Evolutionary conservation across 768 basidiomycete species (phyloP), one percentile per base, ranked within the genome.

Genomic region (Lentinula edodes): DNA sequence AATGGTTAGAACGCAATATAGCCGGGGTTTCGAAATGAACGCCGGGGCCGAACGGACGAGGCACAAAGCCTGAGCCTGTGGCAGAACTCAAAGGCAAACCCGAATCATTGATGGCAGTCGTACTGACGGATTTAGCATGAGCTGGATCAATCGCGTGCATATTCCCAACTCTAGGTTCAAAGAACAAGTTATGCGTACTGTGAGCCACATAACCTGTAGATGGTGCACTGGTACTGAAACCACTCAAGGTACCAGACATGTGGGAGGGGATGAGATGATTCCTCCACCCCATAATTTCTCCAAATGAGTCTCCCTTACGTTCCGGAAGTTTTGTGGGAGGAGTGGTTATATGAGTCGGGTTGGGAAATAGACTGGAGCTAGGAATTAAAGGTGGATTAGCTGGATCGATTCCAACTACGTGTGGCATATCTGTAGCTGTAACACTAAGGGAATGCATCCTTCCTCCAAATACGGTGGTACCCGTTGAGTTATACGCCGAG

Each of bases 401-500:
- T 12, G 39, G 55, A 43, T 56, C 55, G 2, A 42, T 51, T 4
- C 51, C 48, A 8, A 52, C 16, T 1, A 73, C 73, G 10, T 82
- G 81, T 20, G 83, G 80, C 50, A 84, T 75, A 61, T 92, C 89
- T 12, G 82, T 84, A 1, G 83, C 84, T 0, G 89, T 91, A 16
- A 92, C 89, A 71, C 89, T 91, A 64, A 90, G 87, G 3, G 90
- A 90, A 66, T 92, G 90, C 2, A 79, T 83, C 28, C 89, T 84
- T 43, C 86, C 88, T 16, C 46, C 48, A 34, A n/a, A n/a, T 39
- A 35, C 18, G 1, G 35, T 54, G 12, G 53, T 15, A 13, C n/a
- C 3, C 15, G 34, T 23, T 7, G 15, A 41, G 7, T 41, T 34
- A 43, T 38, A 52, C 5, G 39, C 20, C 18, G 52, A 66, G 62